Evolutionary conservation across 2,329 filamentous ascomycete genomes (phyloP).

Genomic region (Colletotrichum lindemuthianum): DNA sequence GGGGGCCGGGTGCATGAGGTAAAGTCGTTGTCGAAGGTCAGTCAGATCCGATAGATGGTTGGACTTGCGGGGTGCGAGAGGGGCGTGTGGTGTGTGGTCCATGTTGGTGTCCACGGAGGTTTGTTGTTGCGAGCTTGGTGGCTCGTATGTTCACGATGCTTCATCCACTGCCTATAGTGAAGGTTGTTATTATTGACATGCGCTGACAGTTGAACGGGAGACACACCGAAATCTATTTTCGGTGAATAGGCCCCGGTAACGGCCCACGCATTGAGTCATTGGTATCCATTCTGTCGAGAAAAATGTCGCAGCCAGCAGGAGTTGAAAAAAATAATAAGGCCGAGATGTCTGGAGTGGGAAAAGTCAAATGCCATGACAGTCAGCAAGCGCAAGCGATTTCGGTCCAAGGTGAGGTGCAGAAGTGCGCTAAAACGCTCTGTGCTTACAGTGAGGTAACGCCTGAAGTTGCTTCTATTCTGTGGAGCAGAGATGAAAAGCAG

Average conservation of each 20-base stretch:
- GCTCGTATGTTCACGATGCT: constrained; percentile 8
- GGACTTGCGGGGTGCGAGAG: constrained; percentile 6
- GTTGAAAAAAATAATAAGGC: constrained; percentile 16
- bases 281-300: constrained; percentile 13
- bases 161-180: neutral
- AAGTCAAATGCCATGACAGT: constrained; percentile 32
- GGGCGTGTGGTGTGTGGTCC: neutral
- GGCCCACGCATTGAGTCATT: constrained; percentile 21
- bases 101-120: constrained; percentile 8
- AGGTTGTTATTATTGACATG: neutral
- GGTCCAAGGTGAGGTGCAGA: constrained; percentile 4
- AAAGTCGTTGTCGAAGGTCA: constrained; percentile 13
- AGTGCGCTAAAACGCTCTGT: neutral
- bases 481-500: constrained; percentile 1
- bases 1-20: constrained; percentile 26
- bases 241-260: constrained; percentile 1
- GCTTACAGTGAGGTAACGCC: no score
- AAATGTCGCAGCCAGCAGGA: constrained; percentile 28
- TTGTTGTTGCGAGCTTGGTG: constrained; percentile 24
- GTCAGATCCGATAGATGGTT: constrained; percentile 5
- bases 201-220: neutral
- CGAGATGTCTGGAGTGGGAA: constrained; percentile 31
- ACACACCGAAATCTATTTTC: constrained; percentile 7
- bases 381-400: constrained; percentile 22
- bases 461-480: no score